These are phyloP conservation scores for Trichophyton verrucosum DNA, from an alignment of 2,329 filamentous ascomycete genomes.

Conservation along the genomic window DNA sequence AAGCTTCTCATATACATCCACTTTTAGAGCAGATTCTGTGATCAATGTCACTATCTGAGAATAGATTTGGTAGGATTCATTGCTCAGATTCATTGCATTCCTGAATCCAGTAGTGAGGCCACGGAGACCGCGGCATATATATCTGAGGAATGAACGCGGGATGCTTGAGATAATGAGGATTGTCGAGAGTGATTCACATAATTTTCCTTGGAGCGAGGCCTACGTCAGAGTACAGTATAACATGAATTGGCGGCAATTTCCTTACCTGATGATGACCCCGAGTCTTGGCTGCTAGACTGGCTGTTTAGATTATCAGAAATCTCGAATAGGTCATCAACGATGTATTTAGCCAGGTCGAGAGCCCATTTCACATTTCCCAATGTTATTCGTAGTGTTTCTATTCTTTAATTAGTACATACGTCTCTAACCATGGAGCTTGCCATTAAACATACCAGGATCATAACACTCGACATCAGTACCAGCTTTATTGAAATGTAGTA, in stretches of 20 bases:
- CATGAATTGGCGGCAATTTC: neutral
- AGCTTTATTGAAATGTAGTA: slow-evolving; percentile 51
- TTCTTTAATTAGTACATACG: neutral
- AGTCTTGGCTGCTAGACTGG: slow-evolving; percentile 15
- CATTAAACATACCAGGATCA: slow-evolving; percentile 43
- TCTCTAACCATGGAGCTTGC: neutral
- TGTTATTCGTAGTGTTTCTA: slow-evolving; percentile 60
- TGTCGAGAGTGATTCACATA: slow-evolving; percentile 23
- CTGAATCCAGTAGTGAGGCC: slow-evolving; percentile 40
- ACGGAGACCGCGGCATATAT: slow-evolving; percentile 52
- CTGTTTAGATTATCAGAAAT: slow-evolving; percentile 32
- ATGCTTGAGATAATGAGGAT: slow-evolving; percentile 59
- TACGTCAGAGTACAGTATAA: neutral
- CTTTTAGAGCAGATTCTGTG: slow-evolving; percentile 44
- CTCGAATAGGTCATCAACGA: slow-evolving; percentile 42
- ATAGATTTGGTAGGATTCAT: slow-evolving; percentile 33
- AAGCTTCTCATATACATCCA: slow-evolving; percentile 51
- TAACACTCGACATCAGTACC: slow-evolving; percentile 34
- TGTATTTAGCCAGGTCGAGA: slow-evolving; percentile 49
- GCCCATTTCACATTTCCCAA: slow-evolving; percentile 69
- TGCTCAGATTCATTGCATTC: slow-evolving; percentile 29
- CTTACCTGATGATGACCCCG: neutral
- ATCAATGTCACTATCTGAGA: slow-evolving; percentile 43
- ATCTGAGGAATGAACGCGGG: slow-evolving; percentile 58
- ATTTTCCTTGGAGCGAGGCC: neutral